These are phyloP conservation scores for Lentinula novae-zelandiae DNA, from an alignment of 1,284 basidiomycete genomes.

Conservation along the genomic window DNA sequence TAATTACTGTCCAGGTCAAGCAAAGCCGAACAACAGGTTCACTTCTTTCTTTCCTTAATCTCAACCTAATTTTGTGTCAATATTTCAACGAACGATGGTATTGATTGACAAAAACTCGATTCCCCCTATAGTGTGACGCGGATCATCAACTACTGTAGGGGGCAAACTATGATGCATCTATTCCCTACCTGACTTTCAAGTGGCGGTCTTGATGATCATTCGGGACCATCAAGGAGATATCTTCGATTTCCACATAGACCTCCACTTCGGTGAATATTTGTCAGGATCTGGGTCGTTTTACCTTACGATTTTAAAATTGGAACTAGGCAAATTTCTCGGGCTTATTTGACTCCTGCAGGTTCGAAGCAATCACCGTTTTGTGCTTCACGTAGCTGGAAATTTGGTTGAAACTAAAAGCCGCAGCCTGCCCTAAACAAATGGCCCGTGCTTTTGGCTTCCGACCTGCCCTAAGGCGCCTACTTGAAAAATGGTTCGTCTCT, in stretches of 20 bases:
- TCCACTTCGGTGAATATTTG: neutral
- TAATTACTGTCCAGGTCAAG: too few relatives aligned
- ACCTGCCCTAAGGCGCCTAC: slow-evolving; percentile 13
- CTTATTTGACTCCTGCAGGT: too few relatives aligned
- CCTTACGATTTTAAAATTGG: too few relatives aligned
- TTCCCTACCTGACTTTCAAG: neutral
- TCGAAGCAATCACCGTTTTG: too few relatives aligned
- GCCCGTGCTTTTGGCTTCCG: neutral
- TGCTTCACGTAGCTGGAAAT: too few relatives aligned
- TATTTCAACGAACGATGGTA: too few relatives aligned
- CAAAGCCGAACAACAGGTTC: too few relatives aligned
- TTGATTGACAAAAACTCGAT: neutral
- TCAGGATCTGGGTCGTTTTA: neutral
- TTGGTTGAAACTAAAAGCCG: too few relatives aligned
- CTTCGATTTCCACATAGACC: slow-evolving; percentile 3
- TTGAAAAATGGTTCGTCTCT: slow-evolving; percentile 18
- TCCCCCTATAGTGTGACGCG: neutral
- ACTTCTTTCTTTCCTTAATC: too few relatives aligned
- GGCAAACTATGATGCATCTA: too few relatives aligned
- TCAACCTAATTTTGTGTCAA: too few relatives aligned
- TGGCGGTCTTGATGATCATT: neutral
- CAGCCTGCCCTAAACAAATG: neutral
- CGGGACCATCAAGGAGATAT: neutral
- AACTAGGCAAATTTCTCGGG: too few relatives aligned
- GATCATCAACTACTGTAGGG: neutral